Conservation (phyloP, 2,329 filamentous ascomycete genomes). For the Thermomyces lanuginosus region DNA sequence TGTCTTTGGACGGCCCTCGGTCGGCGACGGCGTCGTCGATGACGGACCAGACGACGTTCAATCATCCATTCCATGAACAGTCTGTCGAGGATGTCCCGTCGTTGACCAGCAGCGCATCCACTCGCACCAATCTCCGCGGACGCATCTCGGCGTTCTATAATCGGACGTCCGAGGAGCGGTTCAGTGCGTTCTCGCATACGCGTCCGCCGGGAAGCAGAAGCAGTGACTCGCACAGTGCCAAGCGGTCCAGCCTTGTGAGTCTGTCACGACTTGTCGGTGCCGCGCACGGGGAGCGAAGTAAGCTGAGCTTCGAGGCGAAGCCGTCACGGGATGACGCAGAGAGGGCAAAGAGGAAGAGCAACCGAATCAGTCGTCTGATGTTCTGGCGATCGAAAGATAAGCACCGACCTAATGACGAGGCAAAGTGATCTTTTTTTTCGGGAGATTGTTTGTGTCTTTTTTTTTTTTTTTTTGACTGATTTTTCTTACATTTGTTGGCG, state of each 20-base stretch:
- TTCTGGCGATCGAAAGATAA: constrained; percentile 36
- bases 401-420: constrained; percentile 14
- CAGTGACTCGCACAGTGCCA: constrained; percentile 25
- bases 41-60: constrained; percentile 25
- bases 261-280: constrained; percentile 31
- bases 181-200: constrained; percentile 28
- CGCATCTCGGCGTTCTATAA: constrained; percentile 29
- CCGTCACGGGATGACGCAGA: constrained; percentile 24
- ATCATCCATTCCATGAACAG: constrained; percentile 20
- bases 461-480: constrained; percentile 8
- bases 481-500: constrained; percentile 9
- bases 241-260: constrained; percentile 33
- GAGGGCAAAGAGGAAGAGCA: constrained; percentile 27
- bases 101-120: constrained; percentile 34
- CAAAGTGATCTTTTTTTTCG: constrained; percentile 6
- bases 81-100: constrained; percentile 36
- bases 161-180: constrained; percentile 28
- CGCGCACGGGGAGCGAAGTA: constrained; percentile 29
- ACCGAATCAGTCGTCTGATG: constrained; percentile 32
- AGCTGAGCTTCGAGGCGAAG: constrained; percentile 30
- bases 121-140: constrained; percentile 27
- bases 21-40: constrained; percentile 26
- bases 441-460: neutral
- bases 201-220: constrained; percentile 23
- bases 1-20: constrained; percentile 27